Evolutionary conservation across 352 stramenopile species (phyloP), one percentile per base, ranked within the genome.

Genomic region (Pythium brachiatum): DNA sequence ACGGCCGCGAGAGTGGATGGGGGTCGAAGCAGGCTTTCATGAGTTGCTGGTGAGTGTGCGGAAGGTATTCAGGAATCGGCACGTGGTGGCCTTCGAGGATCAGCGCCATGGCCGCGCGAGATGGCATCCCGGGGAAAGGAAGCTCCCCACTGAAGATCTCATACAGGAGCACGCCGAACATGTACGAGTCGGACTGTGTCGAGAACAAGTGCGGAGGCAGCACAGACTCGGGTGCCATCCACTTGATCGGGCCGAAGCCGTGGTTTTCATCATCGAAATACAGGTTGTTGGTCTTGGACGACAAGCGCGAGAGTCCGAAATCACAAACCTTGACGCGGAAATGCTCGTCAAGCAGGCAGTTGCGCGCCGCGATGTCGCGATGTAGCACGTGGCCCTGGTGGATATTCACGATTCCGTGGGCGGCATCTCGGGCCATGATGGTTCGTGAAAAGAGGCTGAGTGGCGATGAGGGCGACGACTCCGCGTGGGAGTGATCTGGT

Each of bases 251-350:
- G 1, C 83, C 83, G 26, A 90, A 89, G 25, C 77, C 80, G 29
- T 78, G 79, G 15, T 70, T 56, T 25, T 74, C 64, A 32, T 88
- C 77, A 34, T 91, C 82, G 36, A 91, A 85, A 15, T 81, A 57
- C 15, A 83, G 68, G 5, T 57, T 56, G 27, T 64, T 62, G 5
- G 70, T 53, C 57, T 72, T 57, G 8, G 83, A 64, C 7, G 60
- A 57, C 3, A 77, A 69, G 3, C 82, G 75, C 16, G 82, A 84
- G 18, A 91, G 66, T 0, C 82, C 82, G 64, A 91, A 91, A 64
- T 91, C 78, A 32, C 72, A 78, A 25, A 92, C 80, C 67, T 89
- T 92, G 50, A 92, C 80, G 36, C 76, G 81, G 34, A 86, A 85
- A 34, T 88, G 53, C 1, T 57, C 64, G 27, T 88, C 80, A 4